Base-by-base conservation (phyloP, 805 yeast species). In the Yarrowia sp. region DNA sequence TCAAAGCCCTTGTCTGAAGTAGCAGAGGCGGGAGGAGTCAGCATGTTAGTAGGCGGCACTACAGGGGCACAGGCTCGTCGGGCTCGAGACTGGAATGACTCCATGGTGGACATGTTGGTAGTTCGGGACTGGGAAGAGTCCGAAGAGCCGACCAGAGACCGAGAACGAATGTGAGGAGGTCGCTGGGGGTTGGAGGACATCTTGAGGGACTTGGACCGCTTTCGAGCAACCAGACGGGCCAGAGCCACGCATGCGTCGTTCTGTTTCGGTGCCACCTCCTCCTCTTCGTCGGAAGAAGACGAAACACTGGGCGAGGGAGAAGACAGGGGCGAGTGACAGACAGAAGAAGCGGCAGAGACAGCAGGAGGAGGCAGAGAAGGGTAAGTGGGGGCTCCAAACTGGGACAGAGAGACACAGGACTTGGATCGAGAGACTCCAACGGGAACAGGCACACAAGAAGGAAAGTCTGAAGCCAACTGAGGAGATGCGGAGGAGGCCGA, bases 231-330 rank as follows among this genome's bases (percentile, higher is more conserved):
- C 28, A 55, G 61, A 15, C 61, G 61, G 17, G 61, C 61, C 61
- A 55, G 61, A 11, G 61, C 61, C 61, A 41, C 61, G 41, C 61
- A 55, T n/a, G 61, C 61, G 61, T 55, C 61, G 45, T 55, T 55
- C 28, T 22, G 28, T 31, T 41, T 55, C 38, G 45, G 35, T 13
- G 17, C 14, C 43, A 31, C 45, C 61, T 22, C 47, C 17, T 55
- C 47, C 11, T 55, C 61, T 6, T 41, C 47, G 22, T 38, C 44
- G 7, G 44, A 38, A 31, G 61, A 31, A n/a, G 58, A 51, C 1
- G 58, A 51, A 3, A 28, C 31, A 15, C 47, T 41, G 38, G 61
- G 47, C 11, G 61, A 55, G 17, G 61, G 47, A 13, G 61, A 39
- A 28, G 61, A 39, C 14, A 8, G 31, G 8, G 47, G 47, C 8